Evolutionary conservation across 2,329 filamentous ascomycete species (phyloP).

Genomic region (Incumbomyces lentus): DNA sequence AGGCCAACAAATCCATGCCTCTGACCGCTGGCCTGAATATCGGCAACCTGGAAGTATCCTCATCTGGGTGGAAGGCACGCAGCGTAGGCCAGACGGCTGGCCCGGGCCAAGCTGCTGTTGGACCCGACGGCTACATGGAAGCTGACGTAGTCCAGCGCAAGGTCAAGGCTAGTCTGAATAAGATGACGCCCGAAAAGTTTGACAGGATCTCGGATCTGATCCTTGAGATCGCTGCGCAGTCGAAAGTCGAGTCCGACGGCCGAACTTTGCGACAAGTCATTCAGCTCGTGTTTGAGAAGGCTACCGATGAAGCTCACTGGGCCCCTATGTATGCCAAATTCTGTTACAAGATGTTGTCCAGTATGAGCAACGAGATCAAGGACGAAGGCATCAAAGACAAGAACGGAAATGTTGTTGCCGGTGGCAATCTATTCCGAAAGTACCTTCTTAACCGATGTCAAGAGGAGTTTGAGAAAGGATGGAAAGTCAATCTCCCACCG

Average conservation of each 20-base stretch:
- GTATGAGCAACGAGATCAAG: slow-evolving; percentile 87
- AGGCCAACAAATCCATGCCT: slow-evolving; percentile 79
- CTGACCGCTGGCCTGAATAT: slow-evolving; percentile 74
- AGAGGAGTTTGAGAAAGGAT: slow-evolving; percentile 96
- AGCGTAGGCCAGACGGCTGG: slow-evolving; percentile 45
- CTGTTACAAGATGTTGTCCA: slow-evolving; percentile 92
- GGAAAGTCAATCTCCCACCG: slow-evolving; percentile 76
- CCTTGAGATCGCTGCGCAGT: slow-evolving; percentile 81
- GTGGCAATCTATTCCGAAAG: slow-evolving; percentile 92
- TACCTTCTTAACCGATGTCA: slow-evolving; percentile 97
- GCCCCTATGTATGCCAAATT: slow-evolving; percentile 98
- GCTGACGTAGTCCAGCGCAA: slow-evolving; percentile 94
- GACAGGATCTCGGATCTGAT: slow-evolving; percentile 92
- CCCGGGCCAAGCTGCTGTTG: slow-evolving; percentile 33
- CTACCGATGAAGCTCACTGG: slow-evolving; percentile 97
- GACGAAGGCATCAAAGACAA: slow-evolving; percentile 93
- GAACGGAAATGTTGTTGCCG: slow-evolving; percentile 74
- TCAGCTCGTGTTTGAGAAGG: slow-evolving; percentile 97
- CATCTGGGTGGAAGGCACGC: slow-evolving; percentile 81
- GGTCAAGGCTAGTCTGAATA: slow-evolving; percentile 97
- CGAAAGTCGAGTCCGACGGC: slow-evolving; percentile 88
- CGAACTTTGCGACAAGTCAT: slow-evolving; percentile 95
- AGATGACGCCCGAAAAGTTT: slow-evolving; percentile 99
- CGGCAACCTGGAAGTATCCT: slow-evolving; percentile 62
- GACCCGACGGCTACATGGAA: slow-evolving; percentile 56